Evolutionary conservation across 1,284 basidiomycete genomes (phyloP).

Genomic region (Rhodotorula sp.): DNA sequence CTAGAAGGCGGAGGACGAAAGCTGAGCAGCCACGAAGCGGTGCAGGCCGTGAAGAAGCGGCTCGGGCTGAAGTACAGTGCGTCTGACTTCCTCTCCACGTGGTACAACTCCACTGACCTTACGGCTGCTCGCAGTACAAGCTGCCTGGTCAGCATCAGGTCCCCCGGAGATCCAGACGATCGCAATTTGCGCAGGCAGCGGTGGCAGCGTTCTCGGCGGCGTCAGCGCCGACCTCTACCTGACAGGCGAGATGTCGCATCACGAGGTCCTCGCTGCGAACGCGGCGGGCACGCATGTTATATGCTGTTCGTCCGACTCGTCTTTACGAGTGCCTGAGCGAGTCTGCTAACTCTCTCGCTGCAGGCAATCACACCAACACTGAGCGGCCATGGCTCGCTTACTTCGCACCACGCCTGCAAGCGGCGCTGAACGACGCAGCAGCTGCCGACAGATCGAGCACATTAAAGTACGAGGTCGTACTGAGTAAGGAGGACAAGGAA

Average conservation of each 20-base stretch:
- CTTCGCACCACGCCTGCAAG: constrained; percentile 33
- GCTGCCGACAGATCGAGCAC: neutral
- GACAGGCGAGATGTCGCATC: constrained; percentile 39
- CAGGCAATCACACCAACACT: constrained; percentile 40
- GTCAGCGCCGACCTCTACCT: constrained; percentile 36
- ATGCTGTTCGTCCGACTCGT: constrained; percentile 19
- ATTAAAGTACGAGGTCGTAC: constrained; percentile 25
- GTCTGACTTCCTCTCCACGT: neutral
- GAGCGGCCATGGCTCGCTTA: constrained; percentile 38
- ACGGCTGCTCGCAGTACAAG: constrained; percentile 26
- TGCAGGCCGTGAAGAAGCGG: constrained; percentile 29
- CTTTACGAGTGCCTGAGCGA: neutral
- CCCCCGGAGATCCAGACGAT: constrained; percentile 18
- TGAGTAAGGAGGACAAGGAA: constrained; percentile 31
- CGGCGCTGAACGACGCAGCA: constrained; percentile 17
- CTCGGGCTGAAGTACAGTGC: constrained; percentile 29
- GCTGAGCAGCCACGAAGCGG: constrained; percentile 12
- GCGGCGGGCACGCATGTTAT: constrained; percentile 37
- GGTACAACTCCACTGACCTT: neutral
- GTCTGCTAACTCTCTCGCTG: too few species aligned
- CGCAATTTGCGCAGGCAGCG: constrained; percentile 38
- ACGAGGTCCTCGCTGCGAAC: constrained; percentile 34
- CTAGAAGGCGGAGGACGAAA: neutral
- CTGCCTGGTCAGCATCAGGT: constrained; percentile 27
- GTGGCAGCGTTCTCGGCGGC: constrained; percentile 32